Evolutionary conservation across 441 rosid genomes (phyloP), one percentile per base, ranked within the genome.

Genomic region (Metrosideros polymorpha): DNA sequence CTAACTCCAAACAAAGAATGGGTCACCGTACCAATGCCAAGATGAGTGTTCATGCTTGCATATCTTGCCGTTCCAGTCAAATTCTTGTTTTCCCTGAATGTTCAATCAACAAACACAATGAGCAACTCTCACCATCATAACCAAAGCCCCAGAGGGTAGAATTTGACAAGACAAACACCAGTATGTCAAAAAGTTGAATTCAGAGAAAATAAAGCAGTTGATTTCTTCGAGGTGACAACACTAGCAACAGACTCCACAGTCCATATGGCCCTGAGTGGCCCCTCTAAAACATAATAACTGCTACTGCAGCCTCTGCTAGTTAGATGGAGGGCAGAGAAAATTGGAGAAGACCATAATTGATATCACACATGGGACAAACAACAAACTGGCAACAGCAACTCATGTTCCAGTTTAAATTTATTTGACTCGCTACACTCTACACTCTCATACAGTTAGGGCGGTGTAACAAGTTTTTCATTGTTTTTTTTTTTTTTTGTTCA

Each of bases 21-120:
- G 56, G 42, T 39, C 29, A 12, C 55, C 30, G 2, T 53, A 87
- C 88, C 88, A 25, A 87, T 87, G 59, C 88, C 88, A 76, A 87
- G 86, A 83, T 87, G 88, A 84, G 88, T 87, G 82, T 87, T 87
- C 88, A 84, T 87, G 86, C 88, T 87, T 18, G 88, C 88, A 77
- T 87, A 87, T 79, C 88, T 84, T 53, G 88, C 88, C 39, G 88
- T 87, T 75, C 88, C 88, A 55, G 88, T 87, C 83, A 87, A 57
- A 84, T 84, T 84, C 85, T 87, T 87, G 59, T 87, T 87, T 84
- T 87, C 88, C 84, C 88, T 87, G 77, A 3, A 55, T 35, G 22
- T 47, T 61, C 43, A 59, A 55, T 57, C 56, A 83, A 84, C 54
- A 4, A 63, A 57, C 49, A 55, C 54, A 61, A 84, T n/a, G 9